Base-by-base conservation (phyloP, 805 yeast genomes). In the Pichia kluyveri region DNA sequence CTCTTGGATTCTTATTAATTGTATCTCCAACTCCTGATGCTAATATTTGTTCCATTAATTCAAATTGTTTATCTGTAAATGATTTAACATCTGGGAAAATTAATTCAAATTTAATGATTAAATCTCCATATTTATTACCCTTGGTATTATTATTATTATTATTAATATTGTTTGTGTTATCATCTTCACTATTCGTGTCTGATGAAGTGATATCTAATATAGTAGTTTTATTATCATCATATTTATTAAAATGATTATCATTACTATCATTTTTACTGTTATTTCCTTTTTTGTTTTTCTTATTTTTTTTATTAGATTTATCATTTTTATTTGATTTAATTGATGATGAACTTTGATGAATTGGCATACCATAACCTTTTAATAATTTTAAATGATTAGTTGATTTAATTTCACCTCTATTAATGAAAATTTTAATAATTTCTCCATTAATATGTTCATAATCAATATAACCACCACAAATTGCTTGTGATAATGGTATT, bases 351-450 rank as follows among this genome's bases (percentile, higher is more conserved):
- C 26, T 9, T 5, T 31, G 55, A 41, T 52, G 46, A 36, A 73
- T 68, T 14, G 90, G 89, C 87, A 82, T 82, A 8, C 90, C 90
- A 43, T 67, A 60, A 1, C 75, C 76, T 47, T 68, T 67, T 17
- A 59, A 56, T 15, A 58, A 50, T 38, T 59, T 60, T 14, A 78
- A 65, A 7, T 69, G 61, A 17, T 73, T 75, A 4, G 79, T 75
- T 28, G 68, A 65, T 18, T 77, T 67, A 7, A 82, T 64, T 38
- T 83, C 87, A 15, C 82, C 77, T 0, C 79, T 65, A 7, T 58
- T 51, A 5, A 75, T 58, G 46, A 63, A 70, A 55, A 63, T 73
- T 66, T 63, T 69, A 30, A 69, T 57, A 51, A 42, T 62, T 47
- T 51, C 63, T 40, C 61, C 68, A 57, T 60, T 64, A 14, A 80